Evolutionary conservation across 225 moss, liverwort and hornwort genomes (phyloP).

Genomic region (Sphagnum tenellum): DNA sequence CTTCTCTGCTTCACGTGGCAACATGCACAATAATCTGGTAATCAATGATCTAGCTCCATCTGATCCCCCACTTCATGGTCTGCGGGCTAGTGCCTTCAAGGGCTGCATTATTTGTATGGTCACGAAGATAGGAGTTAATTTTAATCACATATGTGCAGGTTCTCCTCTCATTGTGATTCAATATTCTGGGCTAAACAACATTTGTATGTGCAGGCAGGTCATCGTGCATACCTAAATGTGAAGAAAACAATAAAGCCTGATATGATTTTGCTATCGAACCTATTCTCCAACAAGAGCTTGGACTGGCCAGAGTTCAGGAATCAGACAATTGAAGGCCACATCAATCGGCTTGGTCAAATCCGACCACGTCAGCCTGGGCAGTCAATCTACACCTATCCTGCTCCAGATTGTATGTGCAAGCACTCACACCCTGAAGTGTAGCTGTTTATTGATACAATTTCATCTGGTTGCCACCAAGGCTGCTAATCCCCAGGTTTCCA

Average conservation of each 20-base stretch:
- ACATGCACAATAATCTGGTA: conserved; percentile 96
- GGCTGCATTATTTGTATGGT: too few relatives aligned
- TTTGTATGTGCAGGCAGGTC: conserved; percentile 46
- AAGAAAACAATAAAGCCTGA: conserved; percentile 75
- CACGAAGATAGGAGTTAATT: too few relatives aligned
- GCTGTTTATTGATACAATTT: too few relatives aligned
- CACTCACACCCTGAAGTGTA: too few relatives aligned
- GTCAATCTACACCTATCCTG: conserved; percentile 92
- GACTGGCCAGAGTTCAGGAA: conserved; percentile 55
- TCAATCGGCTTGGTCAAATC: conserved; percentile 74
- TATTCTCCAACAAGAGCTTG: conserved; percentile 50
- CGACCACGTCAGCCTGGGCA: conserved; percentile 46
- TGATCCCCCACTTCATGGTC: neutral
- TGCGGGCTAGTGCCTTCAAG: neutral
- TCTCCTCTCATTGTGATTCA: too few relatives aligned
- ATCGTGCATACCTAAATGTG: conserved; percentile 61
- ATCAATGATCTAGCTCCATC: neutral
- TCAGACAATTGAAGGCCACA: conserved; percentile 50
- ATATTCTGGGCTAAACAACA: too few relatives aligned
- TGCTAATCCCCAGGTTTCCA: too few relatives aligned
- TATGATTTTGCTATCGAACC: conserved; percentile 74
- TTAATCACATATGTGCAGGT: too few relatives aligned
- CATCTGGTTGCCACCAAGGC: too few relatives aligned
- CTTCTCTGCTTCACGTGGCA: conserved; percentile 87
- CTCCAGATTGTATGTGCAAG: conserved; percentile 92